Evolutionary conservation across 371 early-diverging fungal species (phyloP).

Genomic region (Neoconidiobolus thromboides): DNA sequence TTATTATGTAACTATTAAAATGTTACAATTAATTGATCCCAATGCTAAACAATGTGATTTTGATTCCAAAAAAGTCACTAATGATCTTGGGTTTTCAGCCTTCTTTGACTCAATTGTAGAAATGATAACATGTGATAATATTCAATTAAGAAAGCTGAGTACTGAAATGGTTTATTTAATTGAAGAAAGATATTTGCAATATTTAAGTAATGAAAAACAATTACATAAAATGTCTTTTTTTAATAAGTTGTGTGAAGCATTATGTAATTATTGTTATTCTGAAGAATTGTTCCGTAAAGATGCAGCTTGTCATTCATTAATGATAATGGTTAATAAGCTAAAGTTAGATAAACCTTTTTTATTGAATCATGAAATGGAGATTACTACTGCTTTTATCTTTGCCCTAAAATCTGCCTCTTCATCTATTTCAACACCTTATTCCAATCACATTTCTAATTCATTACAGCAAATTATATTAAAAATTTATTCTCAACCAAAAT

Average conservation of each 20-base stretch:
- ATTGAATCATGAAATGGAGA: constrained; percentile 77
- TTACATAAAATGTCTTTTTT: constrained; percentile 26
- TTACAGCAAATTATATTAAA: constrained; percentile 58
- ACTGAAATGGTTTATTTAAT: background rate
- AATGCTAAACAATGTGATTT: constrained; percentile 15
- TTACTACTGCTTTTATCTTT: constrained; percentile 77
- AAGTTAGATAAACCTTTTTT: constrained; percentile 77
- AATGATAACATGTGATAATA: constrained; percentile 47
- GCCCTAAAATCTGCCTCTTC: constrained; percentile 75
- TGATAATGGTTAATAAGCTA: constrained; percentile 55
- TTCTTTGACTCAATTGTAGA: constrained; percentile 66
- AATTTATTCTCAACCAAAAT: constrained; percentile 27
- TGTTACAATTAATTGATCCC: constrained; percentile 40
- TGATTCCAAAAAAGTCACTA: background rate
- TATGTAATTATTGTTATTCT: constrained; percentile 69
- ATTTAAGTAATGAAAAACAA: background rate
- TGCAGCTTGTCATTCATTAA: constrained; percentile 81
- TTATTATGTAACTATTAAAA: constrained; percentile 55
- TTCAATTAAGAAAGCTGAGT: constrained; percentile 28
- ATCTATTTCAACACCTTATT: constrained; percentile 54
- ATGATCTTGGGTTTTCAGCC: constrained; percentile 26
- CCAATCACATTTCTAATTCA: constrained; percentile 56
- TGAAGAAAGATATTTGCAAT: background rate
- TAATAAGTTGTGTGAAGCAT: constrained; percentile 51
- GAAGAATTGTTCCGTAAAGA: constrained; percentile 66